phyloP scores from a whole-genome alignment of 2,329 filamentous ascomycete genomes.

The Penicillium paneum region DNA sequence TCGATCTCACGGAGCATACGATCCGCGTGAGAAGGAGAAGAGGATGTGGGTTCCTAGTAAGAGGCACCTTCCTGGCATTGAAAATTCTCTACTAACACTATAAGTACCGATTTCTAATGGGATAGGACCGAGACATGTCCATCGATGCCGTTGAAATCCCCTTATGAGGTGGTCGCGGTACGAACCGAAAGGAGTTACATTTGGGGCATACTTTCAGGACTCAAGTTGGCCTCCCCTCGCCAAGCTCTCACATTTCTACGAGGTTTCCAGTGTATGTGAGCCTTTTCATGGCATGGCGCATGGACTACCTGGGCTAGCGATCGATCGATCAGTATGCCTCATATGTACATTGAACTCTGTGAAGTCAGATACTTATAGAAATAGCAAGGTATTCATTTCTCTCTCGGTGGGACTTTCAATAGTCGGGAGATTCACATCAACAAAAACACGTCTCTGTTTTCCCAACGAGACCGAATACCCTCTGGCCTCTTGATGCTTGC shows the following conservation, averaged over 20 bases:
- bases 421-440: neutral
- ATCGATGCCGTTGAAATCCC: neutral
- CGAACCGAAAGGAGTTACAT: neutral
- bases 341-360: no score
- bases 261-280: no score
- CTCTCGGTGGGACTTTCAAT: neutral
- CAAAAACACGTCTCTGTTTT: neutral
- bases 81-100: neutral
- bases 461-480: neutral
- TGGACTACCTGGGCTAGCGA: no score
- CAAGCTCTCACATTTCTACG: neutral
- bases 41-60: neutral
- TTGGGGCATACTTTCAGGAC: neutral
- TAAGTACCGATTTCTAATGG: neutral
- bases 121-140: neutral
- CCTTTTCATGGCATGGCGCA: no score
- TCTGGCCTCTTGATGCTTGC: neutral
- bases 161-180: neutral
- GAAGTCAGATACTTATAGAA: no score
- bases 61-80: neutral
- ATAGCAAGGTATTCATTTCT: no score
- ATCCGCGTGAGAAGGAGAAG: no score
- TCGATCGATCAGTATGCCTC: no score
- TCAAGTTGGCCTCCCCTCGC: neutral
- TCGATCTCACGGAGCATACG: neutral